These are phyloP conservation scores for Inga leiocalycina DNA, from an alignment of 306 rosid species.

Conservation along the genomic window DNA sequence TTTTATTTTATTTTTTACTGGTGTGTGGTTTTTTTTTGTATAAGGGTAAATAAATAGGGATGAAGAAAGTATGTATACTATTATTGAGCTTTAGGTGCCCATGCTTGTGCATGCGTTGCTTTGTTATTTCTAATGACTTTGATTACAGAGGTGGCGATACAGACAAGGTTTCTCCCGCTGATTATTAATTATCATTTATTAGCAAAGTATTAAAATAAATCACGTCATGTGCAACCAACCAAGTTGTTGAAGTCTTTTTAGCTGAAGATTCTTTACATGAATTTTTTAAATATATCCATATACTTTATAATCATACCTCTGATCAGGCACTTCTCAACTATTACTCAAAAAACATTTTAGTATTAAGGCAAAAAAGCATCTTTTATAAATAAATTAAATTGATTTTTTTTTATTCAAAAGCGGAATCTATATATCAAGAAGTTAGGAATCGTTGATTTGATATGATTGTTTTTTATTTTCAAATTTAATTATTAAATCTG, in stretches of 20 bases:
- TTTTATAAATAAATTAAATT: background rate
- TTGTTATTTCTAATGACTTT: background rate
- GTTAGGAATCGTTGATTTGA: background rate
- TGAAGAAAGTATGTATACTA: background rate
- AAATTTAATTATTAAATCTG: background rate
- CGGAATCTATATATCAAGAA: background rate
- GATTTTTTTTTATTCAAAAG: background rate
- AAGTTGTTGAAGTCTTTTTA: background rate
- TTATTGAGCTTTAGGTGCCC: slow-evolving; percentile 1
- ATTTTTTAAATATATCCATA: background rate
- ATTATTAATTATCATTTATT: slow-evolving; percentile 1
- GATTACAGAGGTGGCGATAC: background rate
- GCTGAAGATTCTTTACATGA: background rate
- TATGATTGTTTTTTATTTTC: background rate
- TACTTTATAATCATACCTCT: background rate
- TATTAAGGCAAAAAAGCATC: background rate
- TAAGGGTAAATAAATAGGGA: background rate
- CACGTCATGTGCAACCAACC: background rate
- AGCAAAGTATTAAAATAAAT: slow-evolving; percentile 22
- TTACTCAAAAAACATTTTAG: background rate
- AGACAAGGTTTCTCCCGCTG: background rate
- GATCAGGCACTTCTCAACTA: background rate
- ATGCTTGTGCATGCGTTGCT: background rate
- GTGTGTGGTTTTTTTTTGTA: background rate
- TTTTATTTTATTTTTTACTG: background rate